Conservation (phyloP, 805 yeast species). For the Maudiozyma turicensis region DNA sequence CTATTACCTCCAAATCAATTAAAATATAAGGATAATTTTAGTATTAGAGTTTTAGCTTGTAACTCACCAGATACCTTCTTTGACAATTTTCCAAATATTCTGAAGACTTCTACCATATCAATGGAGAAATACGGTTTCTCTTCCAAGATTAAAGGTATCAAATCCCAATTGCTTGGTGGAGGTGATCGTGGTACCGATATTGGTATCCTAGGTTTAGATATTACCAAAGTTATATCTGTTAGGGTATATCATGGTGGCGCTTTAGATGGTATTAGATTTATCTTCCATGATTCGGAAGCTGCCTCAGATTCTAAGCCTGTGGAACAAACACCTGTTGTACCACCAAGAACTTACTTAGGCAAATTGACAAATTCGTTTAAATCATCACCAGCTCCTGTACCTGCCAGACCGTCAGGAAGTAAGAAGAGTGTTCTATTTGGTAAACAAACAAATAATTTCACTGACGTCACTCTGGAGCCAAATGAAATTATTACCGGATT, state of each 20-base stretch:
- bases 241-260: slow-evolving; percentile 69
- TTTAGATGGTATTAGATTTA: slow-evolving; percentile 69
- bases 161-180: slow-evolving; percentile 23
- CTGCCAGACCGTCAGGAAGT: background rate
- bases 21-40: slow-evolving; percentile 23
- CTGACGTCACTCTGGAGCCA: slow-evolving; percentile 44
- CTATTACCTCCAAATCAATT: slow-evolving; percentile 25
- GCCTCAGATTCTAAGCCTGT: too few species aligned
- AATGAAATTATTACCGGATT: slow-evolving; percentile 57
- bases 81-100: slow-evolving; percentile 34
- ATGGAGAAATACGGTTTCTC: slow-evolving; percentile 25
- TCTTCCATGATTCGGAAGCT: slow-evolving; percentile 16
- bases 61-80: slow-evolving; percentile 52
- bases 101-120: slow-evolving; percentile 12
- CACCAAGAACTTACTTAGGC: slow-evolving; percentile 36
- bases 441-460: slow-evolving; percentile 39
- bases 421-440: slow-evolving; percentile 35
- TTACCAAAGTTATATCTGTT: slow-evolving; percentile 36
- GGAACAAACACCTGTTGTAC: slow-evolving; percentile 33
- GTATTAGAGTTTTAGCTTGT: slow-evolving; percentile 45
- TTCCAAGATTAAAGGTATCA: slow-evolving; percentile 16
- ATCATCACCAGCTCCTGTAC: slow-evolving; percentile 7
- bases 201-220: slow-evolving; percentile 23
- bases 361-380: slow-evolving; percentile 22
- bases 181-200: slow-evolving; percentile 21